A percentile compares a stretch with the other conserved stretches of the same genome.
Conservation (phyloP, 2,329 filamentous ascomycete genomes). For the Fusarium veterinarium region DNA sequence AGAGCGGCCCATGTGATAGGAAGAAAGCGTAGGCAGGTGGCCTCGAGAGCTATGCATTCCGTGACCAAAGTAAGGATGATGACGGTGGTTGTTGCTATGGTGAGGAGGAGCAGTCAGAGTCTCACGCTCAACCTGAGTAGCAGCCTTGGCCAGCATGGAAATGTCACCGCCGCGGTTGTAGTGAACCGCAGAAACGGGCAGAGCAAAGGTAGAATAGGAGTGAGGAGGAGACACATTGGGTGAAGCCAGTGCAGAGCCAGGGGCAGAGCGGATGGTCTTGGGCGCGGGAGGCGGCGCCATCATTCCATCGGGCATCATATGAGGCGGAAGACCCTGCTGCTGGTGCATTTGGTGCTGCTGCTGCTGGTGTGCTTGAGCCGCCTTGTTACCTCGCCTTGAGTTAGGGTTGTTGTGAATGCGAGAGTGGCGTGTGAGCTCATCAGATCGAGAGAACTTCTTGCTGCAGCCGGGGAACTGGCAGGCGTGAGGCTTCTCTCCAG, state of each 20-base stretch:
- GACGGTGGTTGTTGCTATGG: slow-evolving; percentile 58
- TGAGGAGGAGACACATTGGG: slow-evolving; percentile 96
- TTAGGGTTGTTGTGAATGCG: slow-evolving; percentile 99
- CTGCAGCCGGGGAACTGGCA: slow-evolving; percentile 96
- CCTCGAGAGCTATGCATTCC: slow-evolving; percentile 63
- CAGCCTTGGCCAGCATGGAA: slow-evolving; percentile 69
- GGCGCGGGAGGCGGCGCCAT: slow-evolving; percentile 81
- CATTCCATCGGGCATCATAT: slow-evolving; percentile 70
- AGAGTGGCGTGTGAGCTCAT: slow-evolving; percentile 96
- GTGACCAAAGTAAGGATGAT: slow-evolving; percentile 66
- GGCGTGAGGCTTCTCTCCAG: slow-evolving; percentile 96
- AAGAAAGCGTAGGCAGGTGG: slow-evolving; percentile 79
- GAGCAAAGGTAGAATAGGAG: slow-evolving; percentile 79
- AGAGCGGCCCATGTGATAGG: slow-evolving; percentile 94
- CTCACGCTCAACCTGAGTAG: slow-evolving; percentile 72
- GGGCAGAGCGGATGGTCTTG: slow-evolving; percentile 87
- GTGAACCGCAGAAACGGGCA: slow-evolving; percentile 61
- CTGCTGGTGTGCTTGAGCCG: slow-evolving; percentile 56
- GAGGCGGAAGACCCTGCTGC: slow-evolving; percentile 54
- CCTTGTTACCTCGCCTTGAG: slow-evolving; percentile 92
- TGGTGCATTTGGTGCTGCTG: slow-evolving; percentile 52
- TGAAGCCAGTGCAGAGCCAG: slow-evolving; percentile 86
- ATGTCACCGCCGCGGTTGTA: slow-evolving; percentile 66
- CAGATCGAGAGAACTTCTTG: slow-evolving; percentile 95
- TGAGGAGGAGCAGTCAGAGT: slow-evolving; percentile 55